phyloP scores from a whole-genome alignment of 2,329 filamentous ascomycete species.

The Pezicula carpinea region DNA sequence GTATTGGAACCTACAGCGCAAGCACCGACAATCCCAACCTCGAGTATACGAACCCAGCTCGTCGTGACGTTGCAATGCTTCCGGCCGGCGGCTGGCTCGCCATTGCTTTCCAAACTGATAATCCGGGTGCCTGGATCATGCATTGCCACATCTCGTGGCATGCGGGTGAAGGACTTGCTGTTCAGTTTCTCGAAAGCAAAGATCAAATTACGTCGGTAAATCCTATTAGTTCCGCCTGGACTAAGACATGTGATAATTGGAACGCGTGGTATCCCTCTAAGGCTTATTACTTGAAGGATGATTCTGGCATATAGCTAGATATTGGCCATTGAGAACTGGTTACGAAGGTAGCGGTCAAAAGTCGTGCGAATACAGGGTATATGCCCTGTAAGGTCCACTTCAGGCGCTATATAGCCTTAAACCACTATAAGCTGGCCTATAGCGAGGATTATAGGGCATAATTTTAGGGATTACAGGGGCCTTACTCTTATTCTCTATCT shows the following conservation, averaged over 20 bases:
- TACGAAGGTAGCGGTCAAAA: no score
- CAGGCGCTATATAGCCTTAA: no score
- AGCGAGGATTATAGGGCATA: no score
- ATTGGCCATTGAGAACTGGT: no score
- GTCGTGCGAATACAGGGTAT: no score
- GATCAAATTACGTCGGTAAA: not conserved
- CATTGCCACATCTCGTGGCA: conserved; percentile 40
- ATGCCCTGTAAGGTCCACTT: no score
- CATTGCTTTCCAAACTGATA: conserved; percentile 7
- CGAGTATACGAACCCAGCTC: conserved; percentile 36
- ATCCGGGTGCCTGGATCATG: conserved; percentile 12
- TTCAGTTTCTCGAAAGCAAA: conserved; percentile 38
- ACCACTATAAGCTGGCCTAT: no score
- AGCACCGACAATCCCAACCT: conserved; percentile 23
- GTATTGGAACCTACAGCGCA: conserved; percentile 36
- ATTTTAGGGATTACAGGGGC: no score
- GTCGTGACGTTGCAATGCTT: conserved; percentile 37
- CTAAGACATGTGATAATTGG: not conserved
- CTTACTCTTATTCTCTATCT: no score
- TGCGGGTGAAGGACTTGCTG: conserved; percentile 43
- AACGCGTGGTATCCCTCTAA: not conserved
- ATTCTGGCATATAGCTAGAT: not conserved
- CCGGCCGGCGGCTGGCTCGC: conserved; percentile 8
- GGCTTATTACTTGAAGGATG: not conserved
- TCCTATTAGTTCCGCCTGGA: not conserved